These are phyloP conservation scores for Keqinozyma sinolaborantium DNA, from an alignment of 1,139 yeast species.

Conservation along the genomic window DNA sequence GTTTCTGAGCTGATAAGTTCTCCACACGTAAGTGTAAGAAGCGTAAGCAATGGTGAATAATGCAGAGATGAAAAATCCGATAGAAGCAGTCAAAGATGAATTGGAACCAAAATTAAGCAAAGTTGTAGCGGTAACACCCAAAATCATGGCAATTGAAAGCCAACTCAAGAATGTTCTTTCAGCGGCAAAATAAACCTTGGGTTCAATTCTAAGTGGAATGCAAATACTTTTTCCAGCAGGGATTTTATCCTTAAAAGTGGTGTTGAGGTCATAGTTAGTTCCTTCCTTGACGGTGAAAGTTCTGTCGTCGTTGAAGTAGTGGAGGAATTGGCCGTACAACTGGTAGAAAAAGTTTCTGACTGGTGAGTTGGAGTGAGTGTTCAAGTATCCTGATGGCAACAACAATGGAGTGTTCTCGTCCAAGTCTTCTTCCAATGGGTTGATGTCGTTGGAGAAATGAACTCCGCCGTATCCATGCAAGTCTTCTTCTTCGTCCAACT, in stretches of 20 bases:
- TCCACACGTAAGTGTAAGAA: constrained; percentile 71
- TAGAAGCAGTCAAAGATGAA: constrained; percentile 74
- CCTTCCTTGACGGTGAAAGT: constrained; percentile 77
- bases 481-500: constrained; percentile 46
- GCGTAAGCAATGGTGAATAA: constrained; percentile 70
- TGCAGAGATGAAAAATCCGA: constrained; percentile 86
- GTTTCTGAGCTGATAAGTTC: constrained; percentile 78
- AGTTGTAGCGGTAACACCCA: constrained; percentile 72
- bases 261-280: constrained; percentile 65
- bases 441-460: constrained; percentile 44
- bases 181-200: constrained; percentile 81
- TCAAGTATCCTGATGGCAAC: constrained; percentile 32
- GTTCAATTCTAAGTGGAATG: constrained; percentile 79
- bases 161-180: constrained; percentile 79
- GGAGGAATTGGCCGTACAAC: constrained; percentile 35
- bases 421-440: constrained; percentile 48
- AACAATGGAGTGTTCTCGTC: constrained; percentile 41
- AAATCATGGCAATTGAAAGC: constrained; percentile 69
- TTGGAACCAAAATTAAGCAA: constrained; percentile 67
- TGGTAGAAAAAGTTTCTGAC: constrained; percentile 28
- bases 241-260: constrained; percentile 46
- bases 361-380: constrained; percentile 25
- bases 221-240: constrained; percentile 79
- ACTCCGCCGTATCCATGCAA: constrained; percentile 40
- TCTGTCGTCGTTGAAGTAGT: constrained; percentile 61